These are phyloP conservation scores for Nemania serpens DNA, from an alignment of 2,329 filamentous ascomycete genomes.

Conservation along the genomic window DNA sequence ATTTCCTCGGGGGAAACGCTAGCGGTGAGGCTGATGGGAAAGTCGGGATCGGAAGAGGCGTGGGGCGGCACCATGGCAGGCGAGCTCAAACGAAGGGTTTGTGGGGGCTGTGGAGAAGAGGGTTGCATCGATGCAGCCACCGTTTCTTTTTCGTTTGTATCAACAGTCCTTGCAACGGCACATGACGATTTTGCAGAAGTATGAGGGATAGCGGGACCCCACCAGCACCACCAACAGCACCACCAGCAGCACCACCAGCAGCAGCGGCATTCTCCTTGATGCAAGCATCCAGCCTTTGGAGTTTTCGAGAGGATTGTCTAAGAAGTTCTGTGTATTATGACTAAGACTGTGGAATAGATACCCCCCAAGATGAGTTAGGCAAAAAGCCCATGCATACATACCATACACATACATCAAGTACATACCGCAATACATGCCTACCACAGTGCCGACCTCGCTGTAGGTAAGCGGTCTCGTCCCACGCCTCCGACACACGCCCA, in stretches of 20 bases:
- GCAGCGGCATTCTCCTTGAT: background rate
- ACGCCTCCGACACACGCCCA: no score
- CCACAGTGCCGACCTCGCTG: no score
- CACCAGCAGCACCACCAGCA: background rate
- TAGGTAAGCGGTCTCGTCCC: no score
- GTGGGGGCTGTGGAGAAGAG: background rate
- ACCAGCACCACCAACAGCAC: no score
- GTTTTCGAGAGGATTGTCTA: constrained; percentile 18
- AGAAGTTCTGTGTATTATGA: constrained; percentile 30
- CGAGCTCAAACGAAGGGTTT: background rate
- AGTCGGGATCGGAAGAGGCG: background rate
- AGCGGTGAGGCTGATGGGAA: background rate
- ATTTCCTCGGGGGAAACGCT: background rate
- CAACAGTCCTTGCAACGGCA: constrained; percentile 6
- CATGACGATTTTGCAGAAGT: constrained; percentile 5
- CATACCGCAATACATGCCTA: no score
- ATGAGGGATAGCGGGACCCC: background rate
- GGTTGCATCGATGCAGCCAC: background rate
- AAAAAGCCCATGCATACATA: constrained; percentile 3
- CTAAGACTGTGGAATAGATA: constrained; percentile 38
- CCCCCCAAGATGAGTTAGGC: constrained; percentile 28
- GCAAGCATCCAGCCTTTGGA: constrained; percentile 14
- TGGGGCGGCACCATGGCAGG: background rate
- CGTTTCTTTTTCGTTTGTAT: constrained; percentile 9
- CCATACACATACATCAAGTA: background rate